These are phyloP conservation scores for Ploettnerulaceae sp. DNA, from an alignment of 2,329 filamentous ascomycete species.

Conservation along the genomic window DNA sequence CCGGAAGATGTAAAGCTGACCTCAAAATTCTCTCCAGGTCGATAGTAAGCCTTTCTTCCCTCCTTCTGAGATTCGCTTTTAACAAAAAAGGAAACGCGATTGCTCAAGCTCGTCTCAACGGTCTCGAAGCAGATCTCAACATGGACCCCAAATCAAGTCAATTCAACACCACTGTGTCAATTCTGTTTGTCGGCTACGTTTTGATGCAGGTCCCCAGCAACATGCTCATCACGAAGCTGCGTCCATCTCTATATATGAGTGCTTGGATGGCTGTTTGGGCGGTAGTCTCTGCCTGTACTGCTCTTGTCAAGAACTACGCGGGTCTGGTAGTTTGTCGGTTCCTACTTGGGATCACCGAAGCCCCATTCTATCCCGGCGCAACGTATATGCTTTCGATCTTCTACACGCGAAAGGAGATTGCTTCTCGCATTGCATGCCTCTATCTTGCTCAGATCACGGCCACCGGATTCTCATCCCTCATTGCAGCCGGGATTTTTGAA, in stretches of 20 bases:
- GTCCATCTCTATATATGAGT: slow-evolving; percentile 32
- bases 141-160: slow-evolving; percentile 39
- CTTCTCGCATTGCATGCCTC: slow-evolving; percentile 40
- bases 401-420: slow-evolving; percentile 48
- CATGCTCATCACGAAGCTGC: slow-evolving; percentile 39
- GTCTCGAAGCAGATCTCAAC: slow-evolving; percentile 47
- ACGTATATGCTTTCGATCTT: slow-evolving; percentile 48
- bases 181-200: slow-evolving; percentile 48
- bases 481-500: slow-evolving; percentile 42
- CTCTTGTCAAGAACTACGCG: slow-evolving; percentile 36
- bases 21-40: too few relatives aligned
- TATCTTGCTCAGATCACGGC: slow-evolving; percentile 43
- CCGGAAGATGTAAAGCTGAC: too few relatives aligned
- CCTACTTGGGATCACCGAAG: slow-evolving; percentile 21
- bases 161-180: slow-evolving; percentile 45
- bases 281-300: slow-evolving; percentile 37
- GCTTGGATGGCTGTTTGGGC: slow-evolving; percentile 40
- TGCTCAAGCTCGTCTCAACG: slow-evolving; percentile 50
- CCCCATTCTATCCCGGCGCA: slow-evolving; percentile 43
- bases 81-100: slow-evolving; percentile 53
- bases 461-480: slow-evolving; percentile 45
- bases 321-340: slow-evolving; percentile 37
- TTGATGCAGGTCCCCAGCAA: slow-evolving; percentile 45
- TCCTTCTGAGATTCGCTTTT: too few relatives aligned
- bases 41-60: background rate